Base-by-base conservation (phyloP, 2,329 filamentous ascomycete species). In the Claviceps citrina region DNA sequence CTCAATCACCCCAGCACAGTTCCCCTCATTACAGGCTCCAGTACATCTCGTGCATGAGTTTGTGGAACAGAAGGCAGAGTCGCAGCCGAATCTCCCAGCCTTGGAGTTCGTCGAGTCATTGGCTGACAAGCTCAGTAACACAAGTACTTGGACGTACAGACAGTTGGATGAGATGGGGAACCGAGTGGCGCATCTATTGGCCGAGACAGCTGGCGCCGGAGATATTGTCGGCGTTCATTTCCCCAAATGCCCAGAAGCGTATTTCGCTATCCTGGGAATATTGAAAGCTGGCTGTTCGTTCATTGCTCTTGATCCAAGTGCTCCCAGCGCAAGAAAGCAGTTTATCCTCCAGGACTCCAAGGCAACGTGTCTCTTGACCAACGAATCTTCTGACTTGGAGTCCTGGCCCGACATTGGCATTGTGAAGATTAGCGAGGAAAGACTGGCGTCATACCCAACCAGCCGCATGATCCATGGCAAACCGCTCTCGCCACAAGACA, bases 261-360 rank as follows among this genome's bases (percentile, higher is more conserved):
- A 84, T 28, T 84, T 91, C 50, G 72, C 80, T 0, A 86, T 93
- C 30, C 63, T 93, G 2, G 85, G 84, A 1, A 78, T 91, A 40
- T 61, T 93, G 25, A 93, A 93, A 55, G 75, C 81, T 5, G 85
- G 85, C 0, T 87, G 81, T 53, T 74, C 80, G 1, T 93, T 87
- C 55, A 68, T 93, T 13, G 84, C 85, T 0, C 67, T 93, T 8
- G 85, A 93, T 52, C 78, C 82, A 0, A 70, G 69, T 1, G 80
- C 85, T 0, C 85, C 85, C 0, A 62, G 65, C 3, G 70, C 78
- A 8, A 69, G 85, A n/a, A 84, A 85, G 49, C 64, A 74, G 25
- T 93, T 87, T 53, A 89, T 93, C 8, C 50, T 87, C 4, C 49
- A 71, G 18, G 89, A 96, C 50, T 89, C 86, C 0, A 60, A 64